Conservation (phyloP, 2,329 filamentous ascomycete genomes). For the Colletotrichum cuscutae region DNA sequence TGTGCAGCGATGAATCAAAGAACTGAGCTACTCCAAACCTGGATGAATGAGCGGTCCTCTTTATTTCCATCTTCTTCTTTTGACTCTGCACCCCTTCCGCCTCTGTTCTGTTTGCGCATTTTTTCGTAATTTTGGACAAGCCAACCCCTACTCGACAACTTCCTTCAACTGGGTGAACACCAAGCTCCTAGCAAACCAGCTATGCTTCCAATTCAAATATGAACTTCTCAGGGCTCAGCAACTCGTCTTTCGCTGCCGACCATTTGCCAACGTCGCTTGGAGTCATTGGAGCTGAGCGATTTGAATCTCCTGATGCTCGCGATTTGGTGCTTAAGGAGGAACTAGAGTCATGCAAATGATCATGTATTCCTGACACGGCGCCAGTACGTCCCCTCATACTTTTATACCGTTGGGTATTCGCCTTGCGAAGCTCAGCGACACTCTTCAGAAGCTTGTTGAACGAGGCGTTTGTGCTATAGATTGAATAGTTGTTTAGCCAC, state of each 20-base stretch:
- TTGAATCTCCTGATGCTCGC: neutral
- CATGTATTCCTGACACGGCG: neutral
- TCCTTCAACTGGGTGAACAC: no score
- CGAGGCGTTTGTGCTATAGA: neutral
- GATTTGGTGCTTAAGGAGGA: neutral
- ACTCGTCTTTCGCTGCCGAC: neutral
- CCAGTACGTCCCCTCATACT: neutral
- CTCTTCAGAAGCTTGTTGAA: neutral
- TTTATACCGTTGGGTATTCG: neutral
- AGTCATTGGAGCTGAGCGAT: neutral
- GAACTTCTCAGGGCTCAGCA: neutral
- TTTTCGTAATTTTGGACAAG: no score
- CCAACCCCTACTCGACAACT: no score
- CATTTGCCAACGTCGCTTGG: neutral
- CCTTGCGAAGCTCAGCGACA: neutral
- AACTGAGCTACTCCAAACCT: no score
- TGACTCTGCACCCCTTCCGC: no score
- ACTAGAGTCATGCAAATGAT: neutral
- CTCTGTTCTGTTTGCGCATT: no score
- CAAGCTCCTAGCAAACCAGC: no score
- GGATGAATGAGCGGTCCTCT: no score
- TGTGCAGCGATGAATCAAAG: no score
- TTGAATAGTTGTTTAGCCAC: no score
- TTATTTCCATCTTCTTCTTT: no score
- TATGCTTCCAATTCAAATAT: neutral